Conservation (phyloP, 129 eudicot species). For the Pulicaria dysenterica region DNA sequence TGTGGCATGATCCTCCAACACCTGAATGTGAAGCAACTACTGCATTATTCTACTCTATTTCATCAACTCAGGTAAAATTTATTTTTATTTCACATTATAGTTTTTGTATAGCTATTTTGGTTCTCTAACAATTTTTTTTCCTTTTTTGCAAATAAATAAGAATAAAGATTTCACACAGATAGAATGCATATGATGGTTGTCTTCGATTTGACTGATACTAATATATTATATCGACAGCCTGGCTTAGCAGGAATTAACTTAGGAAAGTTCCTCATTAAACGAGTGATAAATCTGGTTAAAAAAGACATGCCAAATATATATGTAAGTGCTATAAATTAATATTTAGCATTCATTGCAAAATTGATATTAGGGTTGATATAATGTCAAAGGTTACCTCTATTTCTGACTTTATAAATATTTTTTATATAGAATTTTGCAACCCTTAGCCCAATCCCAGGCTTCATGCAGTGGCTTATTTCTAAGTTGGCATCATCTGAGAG, state of each 20-base stretch:
- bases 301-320: slow-evolving; percentile 79
- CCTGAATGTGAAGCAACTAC: slow-evolving; percentile 90
- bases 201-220: slow-evolving; percentile 20
- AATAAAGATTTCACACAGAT: not conserved
- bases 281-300: slow-evolving; percentile 89
- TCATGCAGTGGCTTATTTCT: slow-evolving; percentile 82
- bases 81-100: not conserved
- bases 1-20: slow-evolving; percentile 95
- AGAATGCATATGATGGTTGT: slow-evolving; percentile 1
- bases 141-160: not conserved
- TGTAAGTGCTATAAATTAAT: slow-evolving; percentile 49
- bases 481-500: slow-evolving; percentile 83
- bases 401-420: slow-evolving; percentile 15
- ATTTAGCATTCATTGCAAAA: slow-evolving; percentile 11
- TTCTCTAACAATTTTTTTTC: not conserved
- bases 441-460: slow-evolving; percentile 96
- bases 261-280: slow-evolving; percentile 93
- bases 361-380: not conserved
- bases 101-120: slow-evolving; percentile 7
- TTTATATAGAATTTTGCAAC: slow-evolving; percentile 84
- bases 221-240: slow-evolving; percentile 63
- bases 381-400: not conserved
- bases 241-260: slow-evolving; percentile 94
- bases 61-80: slow-evolving; percentile 80
- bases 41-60: slow-evolving; percentile 93